phyloP scores from a whole-genome alignment of 169 alveolate genomes.

The Cryptosporidium tyzzeri region DNA sequence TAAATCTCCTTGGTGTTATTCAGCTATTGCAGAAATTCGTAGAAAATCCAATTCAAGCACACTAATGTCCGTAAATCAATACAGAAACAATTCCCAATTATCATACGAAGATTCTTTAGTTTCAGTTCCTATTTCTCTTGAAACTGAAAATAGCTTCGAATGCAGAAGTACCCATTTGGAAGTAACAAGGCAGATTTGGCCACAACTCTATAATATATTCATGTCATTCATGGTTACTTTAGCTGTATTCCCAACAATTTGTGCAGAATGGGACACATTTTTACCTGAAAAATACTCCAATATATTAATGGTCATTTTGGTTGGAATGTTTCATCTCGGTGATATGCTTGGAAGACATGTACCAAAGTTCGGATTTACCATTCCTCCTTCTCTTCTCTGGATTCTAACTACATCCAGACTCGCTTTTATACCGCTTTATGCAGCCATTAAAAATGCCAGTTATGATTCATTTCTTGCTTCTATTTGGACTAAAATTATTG shows the following conservation, averaged over 20 bases:
- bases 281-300: slow-evolving; percentile 53
- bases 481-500: slow-evolving; percentile 31
- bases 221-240: slow-evolving; percentile 69
- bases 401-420: slow-evolving; percentile 65
- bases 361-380: slow-evolving; percentile 39
- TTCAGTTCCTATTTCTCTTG: slow-evolving; percentile 56
- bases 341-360: slow-evolving; percentile 70
- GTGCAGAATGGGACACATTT: slow-evolving; percentile 47
- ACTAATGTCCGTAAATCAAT: not conserved
- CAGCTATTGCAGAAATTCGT: slow-evolving; percentile 70
- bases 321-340: slow-evolving; percentile 72
- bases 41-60: slow-evolving; percentile 18
- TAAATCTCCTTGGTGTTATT: slow-evolving; percentile 65
- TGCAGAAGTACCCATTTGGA: slow-evolving; percentile 29
- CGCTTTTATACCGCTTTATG: slow-evolving; percentile 61
- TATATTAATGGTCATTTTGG: slow-evolving; percentile 20
- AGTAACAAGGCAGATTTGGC: slow-evolving; percentile 75
- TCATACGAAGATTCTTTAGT: slow-evolving; percentile 57
- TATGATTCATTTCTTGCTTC: slow-evolving; percentile 30
- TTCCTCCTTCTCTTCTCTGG: slow-evolving; percentile 74
- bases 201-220: slow-evolving; percentile 71
- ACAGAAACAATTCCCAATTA: slow-evolving; percentile 22
- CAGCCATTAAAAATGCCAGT: slow-evolving; percentile 38
- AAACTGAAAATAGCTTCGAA: slow-evolving; percentile 42
- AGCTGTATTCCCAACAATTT: slow-evolving; percentile 69